Base-by-base conservation (phyloP, 495 filamentous ascomycete species). In the Daldinia vernicosa region DNA sequence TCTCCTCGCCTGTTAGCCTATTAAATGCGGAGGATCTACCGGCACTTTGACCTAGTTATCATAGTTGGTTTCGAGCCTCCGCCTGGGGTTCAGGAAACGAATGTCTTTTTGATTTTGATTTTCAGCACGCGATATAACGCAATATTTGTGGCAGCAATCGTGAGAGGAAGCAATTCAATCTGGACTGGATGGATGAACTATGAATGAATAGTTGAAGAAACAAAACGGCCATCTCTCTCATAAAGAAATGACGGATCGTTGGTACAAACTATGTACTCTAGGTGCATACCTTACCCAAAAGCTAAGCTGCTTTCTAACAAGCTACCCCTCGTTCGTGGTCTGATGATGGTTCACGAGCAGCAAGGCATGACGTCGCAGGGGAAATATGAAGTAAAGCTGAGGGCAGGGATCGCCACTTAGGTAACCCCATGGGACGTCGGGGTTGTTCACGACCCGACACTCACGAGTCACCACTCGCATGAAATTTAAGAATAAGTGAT, bases 331-430 rank as follows among this genome's bases (percentile, higher is more conserved):
- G 64, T 61, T 63, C 47, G 26, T 72, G 69, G 54, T 30, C 70
- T 53, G 60, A 59, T 60, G 56, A 64, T 61, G 70, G 60, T 67
- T 72, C 60, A 67, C 60, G 55, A 68, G 37, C 32, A 32, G 35
- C 32, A 60, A 63, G 63, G 39, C 64, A 68, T 72, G 70, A 72
- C 55, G 60, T 53, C 60, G 70, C 61, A 64, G 53, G 70, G 51
- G 60, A 61, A 65, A 15, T 11, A 19, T 27, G 24, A 66, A 58
- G 27, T 35, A 56, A 74, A 58, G 57, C 66, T 70, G 71, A 66
- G 32, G 54, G 37, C 22, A 69, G 40, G 30, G 65, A 56, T 65
- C 43, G 19, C 54, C 65, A 59, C 39, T 37, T 35, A 5, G 33
- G 12, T 35, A 57, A 62, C 37, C 50, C 24, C 37, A 51, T 66